Evolutionary conservation across 352 stramenopile genomes (phyloP).

Genomic region (Halophytophthora batemanensis): DNA sequence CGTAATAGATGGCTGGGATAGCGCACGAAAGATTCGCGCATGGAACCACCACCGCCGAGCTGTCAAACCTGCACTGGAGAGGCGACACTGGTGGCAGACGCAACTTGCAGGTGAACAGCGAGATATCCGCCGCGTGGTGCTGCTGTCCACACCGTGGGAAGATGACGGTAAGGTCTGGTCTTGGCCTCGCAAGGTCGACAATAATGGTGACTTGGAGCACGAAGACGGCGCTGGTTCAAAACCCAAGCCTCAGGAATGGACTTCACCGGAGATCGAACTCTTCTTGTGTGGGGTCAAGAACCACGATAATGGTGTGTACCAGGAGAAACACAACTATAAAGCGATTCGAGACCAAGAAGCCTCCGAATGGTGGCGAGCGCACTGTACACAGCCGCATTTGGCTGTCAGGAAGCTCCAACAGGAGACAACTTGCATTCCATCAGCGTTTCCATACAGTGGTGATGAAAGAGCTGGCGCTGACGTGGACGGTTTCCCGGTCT

Average conservation of each 20-base stretch:
- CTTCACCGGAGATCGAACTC: slow-evolving; percentile 28
- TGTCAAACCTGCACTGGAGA: slow-evolving; percentile 30
- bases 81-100: slow-evolving; percentile 50
- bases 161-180: slow-evolving; percentile 44
- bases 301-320: background rate
- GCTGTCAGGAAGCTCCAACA: slow-evolving; percentile 8
- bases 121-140: slow-evolving; percentile 44
- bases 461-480: slow-evolving; percentile 7
- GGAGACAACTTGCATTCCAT: background rate
- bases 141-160: slow-evolving; percentile 42
- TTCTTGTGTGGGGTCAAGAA: slow-evolving; percentile 29
- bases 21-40: slow-evolving; percentile 20
- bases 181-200: slow-evolving; percentile 23
- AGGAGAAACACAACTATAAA: background rate
- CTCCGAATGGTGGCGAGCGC: slow-evolving; percentile 58
- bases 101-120: slow-evolving; percentile 35
- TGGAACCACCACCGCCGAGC: slow-evolving; percentile 39
- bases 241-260: slow-evolving; percentile 1
- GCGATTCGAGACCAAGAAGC: slow-evolving; percentile 31
- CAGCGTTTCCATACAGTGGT: too few species aligned
- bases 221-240: background rate
- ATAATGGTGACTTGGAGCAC: slow-evolving; percentile 8
- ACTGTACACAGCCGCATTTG: slow-evolving; percentile 51
- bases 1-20: slow-evolving; percentile 15
- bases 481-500: slow-evolving; percentile 24